A percentile compares a stretch with the other conserved stretches of the same genome.
These are phyloP conservation scores for Priceomyces melissophilus DNA, from an alignment of 805 yeast species.

Conservation along the genomic window DNA sequence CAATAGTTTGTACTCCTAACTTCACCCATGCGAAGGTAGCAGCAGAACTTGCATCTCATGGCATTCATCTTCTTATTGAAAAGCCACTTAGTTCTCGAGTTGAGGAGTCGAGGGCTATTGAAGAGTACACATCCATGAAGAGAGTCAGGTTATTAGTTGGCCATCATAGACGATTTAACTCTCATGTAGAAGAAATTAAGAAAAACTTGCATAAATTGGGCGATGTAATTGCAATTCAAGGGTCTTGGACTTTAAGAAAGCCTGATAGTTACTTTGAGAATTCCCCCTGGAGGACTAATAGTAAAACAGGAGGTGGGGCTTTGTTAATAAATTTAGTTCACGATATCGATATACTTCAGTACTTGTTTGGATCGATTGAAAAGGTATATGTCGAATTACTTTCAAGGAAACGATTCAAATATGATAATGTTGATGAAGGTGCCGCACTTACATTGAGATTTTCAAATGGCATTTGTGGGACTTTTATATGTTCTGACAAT, in stretches of 20 bases:
- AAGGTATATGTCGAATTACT: constrained; percentile 35
- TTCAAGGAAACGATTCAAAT: constrained; percentile 24
- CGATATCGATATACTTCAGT: constrained; percentile 36
- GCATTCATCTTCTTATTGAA: constrained; percentile 34
- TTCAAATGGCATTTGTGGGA: constrained; percentile 31
- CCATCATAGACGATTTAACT: constrained; percentile 40
- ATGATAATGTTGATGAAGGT: constrained; percentile 35
- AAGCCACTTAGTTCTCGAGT: constrained; percentile 34
- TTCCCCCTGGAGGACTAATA: constrained; percentile 31
- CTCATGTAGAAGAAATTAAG: constrained; percentile 34
- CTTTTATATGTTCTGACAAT: constrained; percentile 37
- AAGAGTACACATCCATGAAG: constrained; percentile 17
- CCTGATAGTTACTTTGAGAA: constrained; percentile 30
- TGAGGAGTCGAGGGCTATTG: constrained; percentile 28
- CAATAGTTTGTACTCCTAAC: constrained; percentile 39
- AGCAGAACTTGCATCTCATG: constrained; percentile 27
- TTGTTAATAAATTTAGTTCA: constrained; percentile 37
- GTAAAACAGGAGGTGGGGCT: constrained; percentile 32
- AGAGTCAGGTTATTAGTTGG: constrained; percentile 33
- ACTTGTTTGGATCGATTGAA: constrained; percentile 35
- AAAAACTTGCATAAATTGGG: constrained; percentile 27
- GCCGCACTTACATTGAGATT: constrained; percentile 32
- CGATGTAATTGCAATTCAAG: constrained; percentile 33
- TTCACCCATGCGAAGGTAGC: constrained; percentile 34
- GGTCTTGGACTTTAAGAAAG: constrained; percentile 36